Percentiles rank a stretch among this genome's conserved stretches.
phyloP scores from a whole-genome alignment of 805 yeast species.

The Candida jianshihensis region DNA sequence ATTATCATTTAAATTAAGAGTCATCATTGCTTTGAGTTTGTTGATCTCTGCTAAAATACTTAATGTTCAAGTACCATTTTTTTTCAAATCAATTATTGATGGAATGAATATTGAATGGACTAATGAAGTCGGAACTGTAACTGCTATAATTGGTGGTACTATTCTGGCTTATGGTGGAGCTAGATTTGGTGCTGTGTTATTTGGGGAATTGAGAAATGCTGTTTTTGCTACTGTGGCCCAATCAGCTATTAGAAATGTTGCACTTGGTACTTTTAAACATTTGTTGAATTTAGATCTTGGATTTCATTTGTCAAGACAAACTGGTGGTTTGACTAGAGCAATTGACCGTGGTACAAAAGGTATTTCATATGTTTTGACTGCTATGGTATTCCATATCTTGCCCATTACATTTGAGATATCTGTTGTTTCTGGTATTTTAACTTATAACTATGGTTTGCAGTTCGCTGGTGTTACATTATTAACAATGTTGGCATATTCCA shows the following conservation, averaged over 20 bases:
- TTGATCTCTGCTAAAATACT: conserved; percentile 76
- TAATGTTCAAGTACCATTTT: conserved; percentile 94
- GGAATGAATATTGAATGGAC: conserved; percentile 90
- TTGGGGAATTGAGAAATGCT: conserved; percentile 93
- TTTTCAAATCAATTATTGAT: conserved; percentile 83
- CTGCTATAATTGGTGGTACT: conserved; percentile 58
- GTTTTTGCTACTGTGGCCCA: conserved; percentile 95
- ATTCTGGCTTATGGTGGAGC: conserved; percentile 90
- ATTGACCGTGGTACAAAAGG: conserved; percentile 98
- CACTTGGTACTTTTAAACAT: conserved; percentile 80
- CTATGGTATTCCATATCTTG: conserved; percentile 95
- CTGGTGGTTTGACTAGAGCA: conserved; percentile 94
- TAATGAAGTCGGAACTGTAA: conserved; percentile 51
- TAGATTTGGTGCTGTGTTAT: conserved; percentile 86
- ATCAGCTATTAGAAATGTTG: conserved; percentile 85
- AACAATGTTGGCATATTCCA: conserved; percentile 85
- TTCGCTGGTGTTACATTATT: conserved; percentile 85
- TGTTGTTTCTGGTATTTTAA: conserved; percentile 87
- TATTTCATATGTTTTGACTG: conserved; percentile 83
- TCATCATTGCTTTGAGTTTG: conserved; percentile 64
- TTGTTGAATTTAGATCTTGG: conserved; percentile 77
- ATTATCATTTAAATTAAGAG: conserved; percentile 62
- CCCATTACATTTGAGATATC: conserved; percentile 90
- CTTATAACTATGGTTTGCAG: conserved; percentile 83
- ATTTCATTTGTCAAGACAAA: conserved; percentile 86